Conservation (phyloP, 805 yeast genomes). For the Metschnikowia drakensbergensis region DNA sequence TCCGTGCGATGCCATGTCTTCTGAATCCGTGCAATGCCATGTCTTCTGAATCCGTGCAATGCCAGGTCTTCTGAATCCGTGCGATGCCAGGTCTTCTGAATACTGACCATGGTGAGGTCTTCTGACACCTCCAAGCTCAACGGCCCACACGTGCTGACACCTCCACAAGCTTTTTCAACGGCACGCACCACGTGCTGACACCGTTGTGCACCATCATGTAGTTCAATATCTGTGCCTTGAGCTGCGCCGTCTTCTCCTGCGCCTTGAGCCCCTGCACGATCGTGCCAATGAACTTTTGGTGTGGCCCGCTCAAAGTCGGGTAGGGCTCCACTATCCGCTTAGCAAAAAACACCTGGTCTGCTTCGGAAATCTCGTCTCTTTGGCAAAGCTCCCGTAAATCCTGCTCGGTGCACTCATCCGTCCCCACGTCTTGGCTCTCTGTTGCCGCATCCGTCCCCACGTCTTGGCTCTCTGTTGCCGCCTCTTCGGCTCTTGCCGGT, state of each 20-base stretch:
- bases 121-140: not conserved
- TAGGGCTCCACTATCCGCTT: slow-evolving; percentile 12
- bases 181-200: slow-evolving; percentile 62
- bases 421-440: not conserved
- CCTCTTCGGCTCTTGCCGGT: not conserved
- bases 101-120: no score
- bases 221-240: slow-evolving; percentile 38
- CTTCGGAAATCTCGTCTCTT: slow-evolving; percentile 1
- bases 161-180: slow-evolving; percentile 50
- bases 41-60: no score
- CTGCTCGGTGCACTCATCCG: not conserved
- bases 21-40: no score
- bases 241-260: slow-evolving; percentile 13
- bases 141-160: not conserved
- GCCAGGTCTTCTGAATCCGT: no score
- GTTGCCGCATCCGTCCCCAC: not conserved
- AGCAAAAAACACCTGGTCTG: slow-evolving; percentile 10
- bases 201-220: slow-evolving; percentile 59
- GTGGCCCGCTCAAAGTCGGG: slow-evolving; percentile 7
- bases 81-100: not conserved
- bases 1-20: no score
- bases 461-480: not conserved
- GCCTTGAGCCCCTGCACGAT: slow-evolving; percentile 10
- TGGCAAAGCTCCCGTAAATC: slow-evolving; percentile 10
- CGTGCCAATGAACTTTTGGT: slow-evolving; percentile 12